Base-by-base conservation (phyloP, 2,329 filamentous ascomycete genomes). In the Trichophyton benhamiae region DNA sequence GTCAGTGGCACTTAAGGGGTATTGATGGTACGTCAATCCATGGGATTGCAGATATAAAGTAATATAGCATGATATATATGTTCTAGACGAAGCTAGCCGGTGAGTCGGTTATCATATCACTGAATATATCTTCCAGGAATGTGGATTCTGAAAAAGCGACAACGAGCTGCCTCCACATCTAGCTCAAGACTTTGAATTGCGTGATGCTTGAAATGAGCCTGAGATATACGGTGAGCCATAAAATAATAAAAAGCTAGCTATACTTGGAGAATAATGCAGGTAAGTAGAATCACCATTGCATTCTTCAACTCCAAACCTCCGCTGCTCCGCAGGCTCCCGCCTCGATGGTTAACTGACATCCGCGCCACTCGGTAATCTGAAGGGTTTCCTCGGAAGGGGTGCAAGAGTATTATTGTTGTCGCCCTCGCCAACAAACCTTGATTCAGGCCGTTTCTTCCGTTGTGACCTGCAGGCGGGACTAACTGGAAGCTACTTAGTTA, bases 291-390 rank as follows among this genome's bases (percentile, higher is more conserved):
- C 11, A 13, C 33, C 46, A 27, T 22, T 25, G 46, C 9, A 25
- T 52, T 52, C 46, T 52, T 55, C 52, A 55, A 55, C 52, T 36
- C 52, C 36, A 55, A 55, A 55, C 33, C 15, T 55, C 52, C 52
- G 52, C 52, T 55, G 13, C 52, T 55, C 52, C 27, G 46, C 46
- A 52, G 13, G 46, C 9, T 30, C 46, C 11, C 5, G 22, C 46
- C 20, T 22, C 20, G 46, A 52, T 17, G 1, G 5, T 15, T 41
- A 25, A 15, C 9, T 11, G 20, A 11, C 13, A 3, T 25, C 22
- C 20, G 46, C 46, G 1, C 20, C 46, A 22, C 22, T 13, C 46
- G 30, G 30, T 13, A 13, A 52, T 3, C 2, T 11, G 22, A 52
- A 52, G 20, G 46, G 13, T 27, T 6, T 27, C 25, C 13, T 27